Evolutionary conservation across 108 stramenopile genomes (phyloP).

Genomic region (Aurantiochytrium sp.): DNA sequence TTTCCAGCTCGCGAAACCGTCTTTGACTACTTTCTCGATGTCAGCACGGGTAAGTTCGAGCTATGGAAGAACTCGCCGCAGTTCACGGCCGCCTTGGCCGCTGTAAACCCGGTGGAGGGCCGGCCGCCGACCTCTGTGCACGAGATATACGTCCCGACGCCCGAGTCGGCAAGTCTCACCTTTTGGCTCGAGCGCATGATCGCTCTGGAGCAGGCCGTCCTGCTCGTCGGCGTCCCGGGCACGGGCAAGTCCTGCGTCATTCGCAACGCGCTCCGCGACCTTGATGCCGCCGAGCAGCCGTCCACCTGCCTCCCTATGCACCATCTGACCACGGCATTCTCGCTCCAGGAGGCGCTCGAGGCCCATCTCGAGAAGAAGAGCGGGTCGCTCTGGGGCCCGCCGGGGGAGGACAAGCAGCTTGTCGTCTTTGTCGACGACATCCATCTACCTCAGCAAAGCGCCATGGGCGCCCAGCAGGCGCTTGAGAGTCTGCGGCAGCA

Average conservation of each 20-base stretch:
- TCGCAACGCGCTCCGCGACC: constrained; percentile 56
- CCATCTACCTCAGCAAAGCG: constrained; percentile 65
- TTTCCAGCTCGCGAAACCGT: constrained; percentile 71
- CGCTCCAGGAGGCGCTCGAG: constrained; percentile 53
- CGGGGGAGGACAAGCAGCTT: constrained; percentile 49
- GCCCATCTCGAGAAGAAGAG: constrained; percentile 64
- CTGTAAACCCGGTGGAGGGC: no score
- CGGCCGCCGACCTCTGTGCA: no score
- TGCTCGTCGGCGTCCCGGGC: constrained; percentile 63
- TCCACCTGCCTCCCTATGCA: constrained; percentile 59
- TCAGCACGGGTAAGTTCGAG: constrained; percentile 61
- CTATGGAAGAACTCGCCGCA: constrained; percentile 60
- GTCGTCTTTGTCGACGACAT: constrained; percentile 69
- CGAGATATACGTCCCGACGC: constrained; percentile 68
- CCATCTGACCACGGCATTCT: constrained; percentile 65
- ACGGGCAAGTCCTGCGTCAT: constrained; percentile 67
- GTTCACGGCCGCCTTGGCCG: constrained; percentile 48
- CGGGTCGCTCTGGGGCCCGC: constrained; percentile 59
- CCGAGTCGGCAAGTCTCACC: constrained; percentile 62
- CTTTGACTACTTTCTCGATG: constrained; percentile 79
- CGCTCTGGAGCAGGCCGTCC: constrained; percentile 50
- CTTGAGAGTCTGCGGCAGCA: constrained; percentile 70
- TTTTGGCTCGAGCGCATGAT: constrained; percentile 65
- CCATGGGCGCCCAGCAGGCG: constrained; percentile 65
- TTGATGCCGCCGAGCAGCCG: constrained; percentile 42